phyloP scores from a whole-genome alignment of 2,329 filamentous ascomycete genomes.

The Penicillium sp. region DNA sequence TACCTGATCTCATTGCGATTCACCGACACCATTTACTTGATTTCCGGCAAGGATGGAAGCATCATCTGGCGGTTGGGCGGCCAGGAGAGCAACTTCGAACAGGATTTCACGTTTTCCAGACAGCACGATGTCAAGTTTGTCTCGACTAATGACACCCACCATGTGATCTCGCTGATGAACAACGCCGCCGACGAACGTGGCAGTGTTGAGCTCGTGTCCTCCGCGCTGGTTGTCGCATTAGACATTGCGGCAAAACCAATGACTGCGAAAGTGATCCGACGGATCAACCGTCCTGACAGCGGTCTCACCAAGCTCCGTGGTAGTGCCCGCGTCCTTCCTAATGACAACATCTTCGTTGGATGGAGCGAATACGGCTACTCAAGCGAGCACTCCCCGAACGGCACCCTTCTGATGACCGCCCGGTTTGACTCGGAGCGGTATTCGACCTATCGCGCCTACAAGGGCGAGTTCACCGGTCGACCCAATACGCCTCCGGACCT shows the following conservation, averaged over 20 bases:
- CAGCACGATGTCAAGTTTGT: slow-evolving; percentile 40
- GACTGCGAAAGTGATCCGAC: slow-evolving; percentile 30
- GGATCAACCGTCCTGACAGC: slow-evolving; percentile 36
- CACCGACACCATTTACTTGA: slow-evolving; percentile 39
- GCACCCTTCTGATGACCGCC: slow-evolving; percentile 37
- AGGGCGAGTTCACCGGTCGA: slow-evolving; percentile 36
- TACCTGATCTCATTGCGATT: slow-evolving; percentile 42
- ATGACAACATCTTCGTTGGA: slow-evolving; percentile 38
- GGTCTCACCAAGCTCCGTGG: slow-evolving; percentile 36
- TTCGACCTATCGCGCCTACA: slow-evolving; percentile 43
- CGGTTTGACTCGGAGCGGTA: slow-evolving; percentile 34
- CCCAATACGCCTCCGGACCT: slow-evolving; percentile 33
- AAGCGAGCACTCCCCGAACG: slow-evolving; percentile 36
- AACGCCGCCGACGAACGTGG: slow-evolving; percentile 34
- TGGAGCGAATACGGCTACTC: slow-evolving; percentile 40
- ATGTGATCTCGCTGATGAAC: slow-evolving; percentile 34
- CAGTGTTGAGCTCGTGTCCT: slow-evolving; percentile 28
- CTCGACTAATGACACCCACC: slow-evolving; percentile 27
- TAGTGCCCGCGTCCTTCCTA: slow-evolving; percentile 34
- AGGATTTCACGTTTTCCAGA: slow-evolving; percentile 36
- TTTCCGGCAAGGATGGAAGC: slow-evolving; percentile 36
- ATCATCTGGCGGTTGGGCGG: slow-evolving; percentile 43
- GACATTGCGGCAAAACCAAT: slow-evolving; percentile 26
- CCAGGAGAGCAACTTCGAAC: slow-evolving; percentile 28
- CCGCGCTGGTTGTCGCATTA: slow-evolving; percentile 33